phyloP scores from a whole-genome alignment of 106 monocot genomes.

The Allium sativum region DNA sequence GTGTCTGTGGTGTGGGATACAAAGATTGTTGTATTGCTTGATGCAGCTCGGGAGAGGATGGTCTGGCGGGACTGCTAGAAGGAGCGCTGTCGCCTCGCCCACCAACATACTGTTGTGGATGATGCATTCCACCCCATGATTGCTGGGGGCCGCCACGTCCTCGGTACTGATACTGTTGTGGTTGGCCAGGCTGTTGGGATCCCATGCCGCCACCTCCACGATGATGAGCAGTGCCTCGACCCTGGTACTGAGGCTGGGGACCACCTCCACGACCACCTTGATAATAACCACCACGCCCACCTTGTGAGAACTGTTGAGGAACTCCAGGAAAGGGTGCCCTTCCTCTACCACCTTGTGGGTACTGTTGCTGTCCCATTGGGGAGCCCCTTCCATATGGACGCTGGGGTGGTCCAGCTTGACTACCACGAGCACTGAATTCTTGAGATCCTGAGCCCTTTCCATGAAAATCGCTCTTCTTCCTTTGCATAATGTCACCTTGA shows the following conservation, averaged over 20 bases:
- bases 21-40: constrained; percentile 4
- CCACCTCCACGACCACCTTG: background rate
- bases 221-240: background rate
- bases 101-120: constrained; percentile 13
- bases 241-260: background rate
- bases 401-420: too few relatives aligned
- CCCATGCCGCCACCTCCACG: background rate
- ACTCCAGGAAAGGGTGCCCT: background rate
- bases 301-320: background rate
- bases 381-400: background rate
- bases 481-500: background rate
- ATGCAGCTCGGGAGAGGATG: constrained; percentile 21
- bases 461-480: background rate
- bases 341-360: background rate
- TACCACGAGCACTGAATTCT: too few relatives aligned
- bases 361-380: background rate
- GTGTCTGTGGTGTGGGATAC: too few relatives aligned
- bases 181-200: background rate
- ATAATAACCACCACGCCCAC: background rate
- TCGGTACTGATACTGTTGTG: constrained; percentile 13
- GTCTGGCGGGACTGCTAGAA: constrained; percentile 21
- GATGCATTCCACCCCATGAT: constrained; percentile 18
- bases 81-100: constrained; percentile 21
- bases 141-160: constrained; percentile 30
- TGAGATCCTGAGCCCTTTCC: background rate